These are phyloP conservation scores for Plantago lanceolata DNA, from an alignment of 305 asterid genomes.

Conservation along the genomic window DNA sequence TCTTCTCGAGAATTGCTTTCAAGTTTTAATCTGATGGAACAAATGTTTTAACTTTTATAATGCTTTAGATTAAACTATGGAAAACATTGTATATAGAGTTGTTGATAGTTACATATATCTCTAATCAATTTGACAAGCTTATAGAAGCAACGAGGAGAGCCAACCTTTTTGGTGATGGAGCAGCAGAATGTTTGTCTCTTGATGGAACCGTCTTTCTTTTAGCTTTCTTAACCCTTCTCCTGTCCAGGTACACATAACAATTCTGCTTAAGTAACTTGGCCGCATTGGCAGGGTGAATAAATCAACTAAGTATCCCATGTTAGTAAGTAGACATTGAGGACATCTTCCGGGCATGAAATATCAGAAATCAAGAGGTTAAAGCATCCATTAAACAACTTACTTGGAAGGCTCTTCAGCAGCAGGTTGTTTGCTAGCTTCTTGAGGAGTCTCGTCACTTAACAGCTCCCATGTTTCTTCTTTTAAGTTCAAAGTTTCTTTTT, in stretches of 20 bases:
- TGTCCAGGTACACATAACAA: conserved; percentile 27
- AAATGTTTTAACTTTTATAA: neutral
- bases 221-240: conserved; percentile 29
- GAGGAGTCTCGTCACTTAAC: conserved; percentile 22
- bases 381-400: conserved; percentile 32
- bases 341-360: neutral
- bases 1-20: conserved; percentile 7
- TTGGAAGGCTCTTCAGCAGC: conserved; percentile 28
- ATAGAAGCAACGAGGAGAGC: conserved; percentile 12
- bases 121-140: too few species aligned
- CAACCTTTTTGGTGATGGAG: conserved; percentile 44
- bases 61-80: too few species aligned
- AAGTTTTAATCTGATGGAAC: conserved; percentile 28
- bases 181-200: conserved; percentile 22
- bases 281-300: neutral
- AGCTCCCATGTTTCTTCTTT: conserved; percentile 53
- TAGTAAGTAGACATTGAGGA: too few species aligned
- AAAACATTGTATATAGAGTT: neutral
- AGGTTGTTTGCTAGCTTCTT: conserved; percentile 25
- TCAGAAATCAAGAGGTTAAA: neutral
- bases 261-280: conserved; percentile 5
- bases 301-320: too few species aligned
- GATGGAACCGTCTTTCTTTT: conserved; percentile 27
- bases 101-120: neutral
- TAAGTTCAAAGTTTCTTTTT: conserved; percentile 54